Conservation (phyloP, 2,329 filamentous ascomycete species). For the Fusarium floridanum region DNA sequence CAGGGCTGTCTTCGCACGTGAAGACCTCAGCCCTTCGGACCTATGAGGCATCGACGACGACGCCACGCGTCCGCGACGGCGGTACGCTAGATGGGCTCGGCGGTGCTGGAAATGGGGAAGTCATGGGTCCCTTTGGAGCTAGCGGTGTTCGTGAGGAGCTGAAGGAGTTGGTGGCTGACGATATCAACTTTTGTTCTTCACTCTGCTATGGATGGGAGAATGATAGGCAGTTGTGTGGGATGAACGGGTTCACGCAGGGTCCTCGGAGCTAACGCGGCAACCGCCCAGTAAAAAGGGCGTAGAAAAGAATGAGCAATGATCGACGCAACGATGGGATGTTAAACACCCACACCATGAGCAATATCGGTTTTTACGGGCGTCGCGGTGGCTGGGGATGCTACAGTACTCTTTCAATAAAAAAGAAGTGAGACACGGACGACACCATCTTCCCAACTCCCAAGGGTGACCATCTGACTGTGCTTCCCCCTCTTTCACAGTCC, state of each 20-base stretch:
- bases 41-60: slow-evolving; percentile 38
- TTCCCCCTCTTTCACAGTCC: slow-evolving; percentile 34
- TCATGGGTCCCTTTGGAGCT: slow-evolving; percentile 41
- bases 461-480: slow-evolving; percentile 49
- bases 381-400: slow-evolving; percentile 26
- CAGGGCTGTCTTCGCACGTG: slow-evolving; percentile 39
- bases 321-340: slow-evolving; percentile 1
- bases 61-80: slow-evolving; percentile 43
- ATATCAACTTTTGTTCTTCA: slow-evolving; percentile 23
- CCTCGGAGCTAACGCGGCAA: slow-evolving; percentile 33
- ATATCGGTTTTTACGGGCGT: slow-evolving; percentile 16
- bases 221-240: slow-evolving; percentile 28
- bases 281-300: slow-evolving; percentile 35
- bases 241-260: slow-evolving; percentile 40
- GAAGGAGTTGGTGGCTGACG: slow-evolving; percentile 39
- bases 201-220: too few relatives aligned
- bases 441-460: slow-evolving; percentile 41
- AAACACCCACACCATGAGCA: neutral
- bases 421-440: slow-evolving; percentile 47
- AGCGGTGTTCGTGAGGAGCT: slow-evolving; percentile 38
- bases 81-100: slow-evolving; percentile 25
- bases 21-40: slow-evolving; percentile 37
- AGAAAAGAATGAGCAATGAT: slow-evolving; percentile 17
- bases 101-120: slow-evolving; percentile 42
- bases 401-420: slow-evolving; percentile 13